Evolutionary conservation across 371 early-diverging fungal genomes (phyloP), one percentile per base, ranked within the genome.

Genomic region (Homolaphlyctis polyrhiza): DNA sequence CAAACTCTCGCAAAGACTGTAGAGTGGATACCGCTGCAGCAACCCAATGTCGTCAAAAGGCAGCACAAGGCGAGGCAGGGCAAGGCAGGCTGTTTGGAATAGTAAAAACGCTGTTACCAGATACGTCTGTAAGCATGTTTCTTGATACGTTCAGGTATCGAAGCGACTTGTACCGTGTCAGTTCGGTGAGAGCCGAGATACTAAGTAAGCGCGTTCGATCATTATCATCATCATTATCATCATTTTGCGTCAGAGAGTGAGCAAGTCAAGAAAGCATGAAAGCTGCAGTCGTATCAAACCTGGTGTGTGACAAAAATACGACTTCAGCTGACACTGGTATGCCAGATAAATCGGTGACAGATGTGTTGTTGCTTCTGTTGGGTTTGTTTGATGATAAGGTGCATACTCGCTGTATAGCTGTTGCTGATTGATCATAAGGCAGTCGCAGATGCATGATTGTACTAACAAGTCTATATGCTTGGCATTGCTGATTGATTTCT

Each of bases 51-150:
- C 11, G 39, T 8, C 18, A 8, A 11, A 18, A 8, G 39, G 18
- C 11, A 11, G 39, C 8, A 18, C 39, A 18, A 8, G 8, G 39
- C 11, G 39, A 39, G 39, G 11, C 8, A 8, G 18, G 39, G 18
- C 8, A 39, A 39, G 39, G 39, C 39, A 39, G 39, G 11, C 39
- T 8, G 11, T 11, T 8, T 18, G 39, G 39, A 18, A 8, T 18
- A 39, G 11, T 11, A 18, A 8, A 18, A 18, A 39, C 18, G 39
- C 39, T 39, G 39, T 39, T 61, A 66, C 66, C 61, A 8, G 67
- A 63, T 51, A 71, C 29, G 43, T 71, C 71, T 2, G 45, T 13
- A 23, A 71, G 1, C 21, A 23, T 30, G 52, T 71, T 71, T 11
- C 47, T 29, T 2, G 65, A 67, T 1, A 71, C 50, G 36, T 71